phyloP scores from a whole-genome alignment of 768 basidiomycete genomes.

The Hygrocybe coccinea region DNA sequence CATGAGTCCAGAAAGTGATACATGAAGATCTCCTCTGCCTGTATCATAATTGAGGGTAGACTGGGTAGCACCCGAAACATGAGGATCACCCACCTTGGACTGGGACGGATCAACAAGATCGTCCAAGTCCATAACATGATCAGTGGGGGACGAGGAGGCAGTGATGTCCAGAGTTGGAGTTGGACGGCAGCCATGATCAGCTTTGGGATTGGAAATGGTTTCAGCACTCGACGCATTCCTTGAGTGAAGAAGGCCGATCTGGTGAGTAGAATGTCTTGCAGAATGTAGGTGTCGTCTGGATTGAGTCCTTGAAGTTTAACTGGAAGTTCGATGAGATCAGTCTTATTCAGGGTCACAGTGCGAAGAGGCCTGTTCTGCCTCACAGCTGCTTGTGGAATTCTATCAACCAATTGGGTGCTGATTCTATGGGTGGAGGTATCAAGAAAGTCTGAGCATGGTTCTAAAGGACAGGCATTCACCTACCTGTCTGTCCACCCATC shows the following conservation, averaged over 20 bases:
- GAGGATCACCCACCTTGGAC: neutral
- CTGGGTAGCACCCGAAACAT: too few relatives aligned
- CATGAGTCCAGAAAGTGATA: too few relatives aligned
- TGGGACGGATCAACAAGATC: neutral
- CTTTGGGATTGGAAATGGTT: neutral
- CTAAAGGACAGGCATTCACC: too few relatives aligned
- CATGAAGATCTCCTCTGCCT: neutral
- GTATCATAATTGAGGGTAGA: neutral
- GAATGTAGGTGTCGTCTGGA: slow-evolving; percentile 1
- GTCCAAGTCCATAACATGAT: neutral
- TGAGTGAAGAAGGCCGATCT: slow-evolving; percentile 8
- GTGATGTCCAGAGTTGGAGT: neutral
- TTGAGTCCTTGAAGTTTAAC: neutral
- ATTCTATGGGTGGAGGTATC: neutral
- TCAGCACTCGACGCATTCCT: slow-evolving; percentile 2
- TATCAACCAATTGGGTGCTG: slow-evolving; percentile 7
- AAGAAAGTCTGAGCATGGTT: neutral
- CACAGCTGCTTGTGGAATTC: slow-evolving; percentile 10
- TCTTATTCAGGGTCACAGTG: slow-evolving; percentile 9
- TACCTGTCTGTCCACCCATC: too few relatives aligned
- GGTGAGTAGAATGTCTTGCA: slow-evolving; percentile 6
- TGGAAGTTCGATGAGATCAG: slow-evolving; percentile 2
- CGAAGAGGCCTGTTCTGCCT: slow-evolving; percentile 6
- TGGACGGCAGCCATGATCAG: neutral
- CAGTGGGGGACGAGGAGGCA: neutral